A percentile compares a stretch with the other conserved stretches of the same genome.
These are phyloP conservation scores for Anthostomella pinea DNA, from an alignment of 2,329 filamentous ascomycete species.

Conservation along the genomic window DNA sequence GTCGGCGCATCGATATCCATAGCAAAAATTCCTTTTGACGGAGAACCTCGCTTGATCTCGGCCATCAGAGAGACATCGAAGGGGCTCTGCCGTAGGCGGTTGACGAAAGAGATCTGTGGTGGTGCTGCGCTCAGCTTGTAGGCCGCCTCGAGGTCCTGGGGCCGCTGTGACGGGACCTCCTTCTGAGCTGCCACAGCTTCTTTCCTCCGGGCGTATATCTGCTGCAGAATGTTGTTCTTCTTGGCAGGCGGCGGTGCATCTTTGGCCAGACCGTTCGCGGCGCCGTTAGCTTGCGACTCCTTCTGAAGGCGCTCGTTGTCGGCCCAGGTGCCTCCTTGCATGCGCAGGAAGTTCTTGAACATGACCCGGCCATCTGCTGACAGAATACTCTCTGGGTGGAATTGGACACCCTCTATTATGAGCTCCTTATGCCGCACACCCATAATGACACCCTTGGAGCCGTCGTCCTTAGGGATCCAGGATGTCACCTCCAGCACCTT, in stretches of 20 bases:
- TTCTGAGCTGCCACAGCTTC: slow-evolving; percentile 77
- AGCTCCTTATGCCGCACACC: slow-evolving; percentile 91
- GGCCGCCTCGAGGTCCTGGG: slow-evolving; percentile 78
- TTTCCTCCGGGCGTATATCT: slow-evolving; percentile 82
- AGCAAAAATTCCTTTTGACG: slow-evolving; percentile 93
- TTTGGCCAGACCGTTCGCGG: slow-evolving; percentile 25
- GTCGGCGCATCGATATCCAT: slow-evolving; percentile 82
- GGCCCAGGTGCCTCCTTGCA: slow-evolving; percentile 88
- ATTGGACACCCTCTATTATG: slow-evolving; percentile 93
- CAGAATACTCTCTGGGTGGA: slow-evolving; percentile 95
- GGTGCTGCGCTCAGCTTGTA: slow-evolving; percentile 84
- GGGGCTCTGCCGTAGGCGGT: slow-evolving; percentile 74
- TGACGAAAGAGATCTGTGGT: slow-evolving; percentile 75
- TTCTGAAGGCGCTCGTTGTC: slow-evolving; percentile 65
- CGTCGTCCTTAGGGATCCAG: slow-evolving; percentile 76
- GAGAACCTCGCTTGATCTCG: slow-evolving; percentile 94
- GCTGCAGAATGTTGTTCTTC: slow-evolving; percentile 82
- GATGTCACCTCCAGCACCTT: slow-evolving; percentile 85
- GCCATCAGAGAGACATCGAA: slow-evolving; percentile 94
- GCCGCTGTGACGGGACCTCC: slow-evolving; percentile 77
- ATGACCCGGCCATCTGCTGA: slow-evolving; percentile 85
- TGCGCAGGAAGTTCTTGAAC: slow-evolving; percentile 86
- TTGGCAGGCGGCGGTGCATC: slow-evolving; percentile 41
- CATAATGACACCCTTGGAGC: slow-evolving; percentile 86
- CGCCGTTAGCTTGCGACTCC: slow-evolving; percentile 28